Evolutionary conservation across 805 yeast species (phyloP).

Genomic region (Pichia gijzeniarum): DNA sequence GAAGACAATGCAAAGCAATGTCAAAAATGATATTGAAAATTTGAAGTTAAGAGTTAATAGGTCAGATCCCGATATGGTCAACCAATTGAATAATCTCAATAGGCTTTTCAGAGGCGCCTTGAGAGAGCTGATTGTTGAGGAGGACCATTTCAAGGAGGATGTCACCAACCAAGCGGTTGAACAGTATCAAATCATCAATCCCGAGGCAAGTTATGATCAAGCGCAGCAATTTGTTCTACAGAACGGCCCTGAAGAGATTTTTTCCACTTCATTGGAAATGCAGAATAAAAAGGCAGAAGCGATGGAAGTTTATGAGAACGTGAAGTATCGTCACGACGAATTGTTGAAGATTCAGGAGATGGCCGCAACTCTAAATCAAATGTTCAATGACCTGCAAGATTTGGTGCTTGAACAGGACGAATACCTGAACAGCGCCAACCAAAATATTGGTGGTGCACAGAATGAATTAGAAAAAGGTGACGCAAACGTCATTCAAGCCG

Average conservation of each 20-base stretch:
- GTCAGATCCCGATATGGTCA: slow-evolving; percentile 66
- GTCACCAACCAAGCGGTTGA: slow-evolving; percentile 79
- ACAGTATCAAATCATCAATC: slow-evolving; percentile 78
- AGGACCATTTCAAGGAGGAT: slow-evolving; percentile 71
- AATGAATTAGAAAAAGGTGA: slow-evolving; percentile 85
- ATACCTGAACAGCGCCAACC: slow-evolving; percentile 69
- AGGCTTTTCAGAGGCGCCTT: slow-evolving; percentile 73
- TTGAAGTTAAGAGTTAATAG: slow-evolving; percentile 57
- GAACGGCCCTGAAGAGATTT: slow-evolving; percentile 73
- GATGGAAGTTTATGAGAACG: slow-evolving; percentile 81
- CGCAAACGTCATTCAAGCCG: slow-evolving; percentile 82
- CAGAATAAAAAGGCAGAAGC: slow-evolving; percentile 75
- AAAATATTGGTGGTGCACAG: slow-evolving; percentile 71
- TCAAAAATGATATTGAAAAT: slow-evolving; percentile 64
- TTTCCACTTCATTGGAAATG: slow-evolving; percentile 67
- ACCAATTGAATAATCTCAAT: slow-evolving; percentile 82
- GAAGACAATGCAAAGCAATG: slow-evolving; percentile 16
- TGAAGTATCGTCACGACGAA: slow-evolving; percentile 86
- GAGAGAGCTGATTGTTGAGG: slow-evolving; percentile 74
- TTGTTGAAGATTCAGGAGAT: slow-evolving; percentile 84
- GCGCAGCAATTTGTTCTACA: slow-evolving; percentile 77
- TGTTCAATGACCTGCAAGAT: slow-evolving; percentile 90
- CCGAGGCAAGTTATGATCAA: slow-evolving; percentile 74
- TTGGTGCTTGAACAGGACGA: slow-evolving; percentile 89
- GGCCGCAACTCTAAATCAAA: slow-evolving; percentile 84